These are phyloP conservation scores for Ogataea hybrid DNA, from an alignment of 1,139 yeast genomes.

Conservation along the genomic window DNA sequence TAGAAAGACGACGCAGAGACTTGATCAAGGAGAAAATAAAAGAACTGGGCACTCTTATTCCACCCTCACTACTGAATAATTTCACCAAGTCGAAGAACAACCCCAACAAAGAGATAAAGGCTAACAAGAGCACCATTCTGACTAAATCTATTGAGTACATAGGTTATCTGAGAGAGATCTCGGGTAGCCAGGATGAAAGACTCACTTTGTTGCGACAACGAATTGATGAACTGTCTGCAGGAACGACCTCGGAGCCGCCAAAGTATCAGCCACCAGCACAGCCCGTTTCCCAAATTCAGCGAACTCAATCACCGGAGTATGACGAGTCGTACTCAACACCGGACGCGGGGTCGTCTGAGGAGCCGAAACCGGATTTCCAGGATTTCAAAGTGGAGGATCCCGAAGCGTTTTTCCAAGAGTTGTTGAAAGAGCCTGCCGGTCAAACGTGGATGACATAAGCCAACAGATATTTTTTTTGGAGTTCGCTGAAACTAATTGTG, in stretches of 20 bases:
- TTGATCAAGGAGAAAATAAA: constrained; percentile 73
- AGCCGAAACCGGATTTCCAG: constrained; percentile 5
- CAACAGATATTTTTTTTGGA: neutral
- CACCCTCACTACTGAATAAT: constrained; percentile 61
- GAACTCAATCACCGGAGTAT: constrained; percentile 2
- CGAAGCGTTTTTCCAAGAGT: constrained; percentile 12
- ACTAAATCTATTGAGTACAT: constrained; percentile 70
- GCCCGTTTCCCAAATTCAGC: neutral
- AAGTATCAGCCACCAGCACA: constrained; percentile 1
- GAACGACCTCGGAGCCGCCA: neutral
- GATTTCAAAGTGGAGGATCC: constrained; percentile 15
- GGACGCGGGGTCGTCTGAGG: neutral
- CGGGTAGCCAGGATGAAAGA: constrained; percentile 40
- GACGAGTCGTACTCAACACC: neutral
- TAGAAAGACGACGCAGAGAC: constrained; percentile 76
- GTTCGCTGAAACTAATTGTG: constrained; percentile 2
- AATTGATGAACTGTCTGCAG: constrained; percentile 34
- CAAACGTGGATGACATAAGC: constrained; percentile 10
- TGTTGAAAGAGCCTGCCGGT: constrained; percentile 5
- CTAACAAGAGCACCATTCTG: constrained; percentile 69
- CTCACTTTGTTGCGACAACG: constrained; percentile 33
- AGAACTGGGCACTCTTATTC: constrained; percentile 68
- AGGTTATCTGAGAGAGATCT: constrained; percentile 47
- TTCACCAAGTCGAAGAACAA: constrained; percentile 36
- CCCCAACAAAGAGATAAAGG: constrained; percentile 62